Conservation (phyloP, 2,329 filamentous ascomycete genomes). For the Microdochium paspali region DNA sequence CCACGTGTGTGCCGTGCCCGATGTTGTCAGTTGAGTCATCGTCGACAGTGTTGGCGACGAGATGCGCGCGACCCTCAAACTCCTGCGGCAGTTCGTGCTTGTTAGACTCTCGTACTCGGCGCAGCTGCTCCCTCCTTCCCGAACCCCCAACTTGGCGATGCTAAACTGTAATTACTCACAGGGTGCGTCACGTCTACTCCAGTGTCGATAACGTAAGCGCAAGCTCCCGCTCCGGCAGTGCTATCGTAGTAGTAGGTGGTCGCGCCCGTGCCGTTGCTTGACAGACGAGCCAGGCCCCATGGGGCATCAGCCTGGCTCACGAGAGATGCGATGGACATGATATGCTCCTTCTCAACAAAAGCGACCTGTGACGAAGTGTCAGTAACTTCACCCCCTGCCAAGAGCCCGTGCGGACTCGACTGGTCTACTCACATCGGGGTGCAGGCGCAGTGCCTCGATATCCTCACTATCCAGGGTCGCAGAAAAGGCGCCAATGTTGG, state of each 20-base stretch:
- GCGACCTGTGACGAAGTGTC: neutral
- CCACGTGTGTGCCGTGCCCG: conserved; percentile 28
- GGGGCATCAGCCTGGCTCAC: conserved; percentile 25
- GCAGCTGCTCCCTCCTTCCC: neutral
- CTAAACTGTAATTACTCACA: too few species aligned
- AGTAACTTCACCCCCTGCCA: too few species aligned
- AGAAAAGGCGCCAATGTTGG: neutral
- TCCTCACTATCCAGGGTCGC: neutral
- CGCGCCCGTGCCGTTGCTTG: conserved; percentile 17
- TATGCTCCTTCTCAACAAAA: neutral
- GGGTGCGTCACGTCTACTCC: conserved; percentile 16
- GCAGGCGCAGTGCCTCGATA: neutral
- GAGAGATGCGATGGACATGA: conserved; percentile 15
- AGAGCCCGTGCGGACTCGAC: neutral
- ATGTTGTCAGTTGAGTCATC: conserved; percentile 17
- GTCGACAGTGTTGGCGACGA: conserved; percentile 20
- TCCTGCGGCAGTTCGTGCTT: conserved; percentile 6
- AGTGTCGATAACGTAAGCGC: conserved; percentile 26
- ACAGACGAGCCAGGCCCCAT: conserved; percentile 30
- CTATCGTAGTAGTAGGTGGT: conserved; percentile 26
- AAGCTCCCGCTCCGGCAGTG: conserved; percentile 19
- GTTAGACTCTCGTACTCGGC: neutral
- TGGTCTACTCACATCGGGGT: neutral
- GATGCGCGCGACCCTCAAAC: conserved; percentile 23
- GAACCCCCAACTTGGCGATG: neutral